phyloP scores from a whole-genome alignment of 1,284 basidiomycete genomes.

The Marasmius oreades region DNA sequence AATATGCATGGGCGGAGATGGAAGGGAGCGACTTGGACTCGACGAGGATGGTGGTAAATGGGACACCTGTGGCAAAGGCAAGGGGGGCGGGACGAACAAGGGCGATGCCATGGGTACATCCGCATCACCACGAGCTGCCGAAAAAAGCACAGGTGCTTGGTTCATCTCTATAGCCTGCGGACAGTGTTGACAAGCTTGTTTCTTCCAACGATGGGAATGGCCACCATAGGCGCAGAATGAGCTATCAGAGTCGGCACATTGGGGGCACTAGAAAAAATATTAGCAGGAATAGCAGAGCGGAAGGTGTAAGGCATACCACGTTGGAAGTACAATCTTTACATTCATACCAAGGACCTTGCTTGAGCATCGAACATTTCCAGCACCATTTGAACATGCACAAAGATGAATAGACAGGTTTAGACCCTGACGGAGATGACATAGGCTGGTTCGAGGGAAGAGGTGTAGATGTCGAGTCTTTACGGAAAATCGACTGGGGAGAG shows the following conservation, averaged over 20 bases:
- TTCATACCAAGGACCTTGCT: constrained; percentile 36
- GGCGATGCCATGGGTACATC: constrained; percentile 2
- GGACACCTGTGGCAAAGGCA: background rate
- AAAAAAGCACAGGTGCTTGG: background rate
- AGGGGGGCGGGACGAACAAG: constrained; percentile 14
- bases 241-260: constrained; percentile 23
- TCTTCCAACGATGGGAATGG: constrained; percentile 28
- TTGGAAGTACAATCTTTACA: constrained; percentile 37
- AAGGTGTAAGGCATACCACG: constrained; percentile 26
- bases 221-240: constrained; percentile 26
- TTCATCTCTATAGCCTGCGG: constrained; percentile 5
- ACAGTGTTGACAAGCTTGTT: constrained; percentile 18
- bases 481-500: background rate
- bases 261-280: constrained; percentile 25
- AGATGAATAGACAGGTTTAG: constrained; percentile 15
- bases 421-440: background rate
- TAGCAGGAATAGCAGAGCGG: background rate
- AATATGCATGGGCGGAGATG: constrained; percentile 1
- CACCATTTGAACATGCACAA: constrained; percentile 30
- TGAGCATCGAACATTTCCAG: constrained; percentile 35
- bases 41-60: constrained; percentile 7
- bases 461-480: background rate
- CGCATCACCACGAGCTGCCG: background rate
- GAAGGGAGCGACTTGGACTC: background rate
- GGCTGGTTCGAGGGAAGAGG: background rate